Evolutionary conservation across 2,329 filamentous ascomycete genomes (phyloP), one percentile per base, ranked within the genome.

Genomic region (Clonostachys rhizophaga): DNA sequence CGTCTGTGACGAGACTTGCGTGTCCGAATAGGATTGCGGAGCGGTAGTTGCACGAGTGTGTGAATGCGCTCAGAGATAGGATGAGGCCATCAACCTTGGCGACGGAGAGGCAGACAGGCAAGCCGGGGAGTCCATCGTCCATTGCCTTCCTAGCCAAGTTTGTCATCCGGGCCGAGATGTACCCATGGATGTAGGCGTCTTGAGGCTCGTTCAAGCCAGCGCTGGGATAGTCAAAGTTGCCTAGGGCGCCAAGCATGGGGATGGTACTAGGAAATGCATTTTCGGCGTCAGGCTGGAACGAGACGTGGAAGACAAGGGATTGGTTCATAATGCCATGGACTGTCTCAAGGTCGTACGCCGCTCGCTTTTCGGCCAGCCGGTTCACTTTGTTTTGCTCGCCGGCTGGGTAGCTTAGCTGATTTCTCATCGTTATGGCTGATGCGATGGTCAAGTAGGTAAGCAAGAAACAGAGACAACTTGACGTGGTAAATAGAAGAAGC

Each of bases 241-340:
- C 87, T 76, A 94, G 86, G 56, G 88, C 83, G 45, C 88, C 89
- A 57, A 95, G 88, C 89, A 95, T 92, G 50, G 90, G 90, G 3
- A 95, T 75, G 46, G 86, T 84, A 45, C 81, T 79, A 5, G 89
- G 89, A 59, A 91, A 94, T 39, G 14, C 36, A 1, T 86, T 83
- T 45, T 83, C 79, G 41, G 73, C 67, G 1, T 76, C 70, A 6
- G 75, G 67, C 44, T 76, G 80, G 75, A 95, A 95, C 52, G 89
- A 90, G 57, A 95, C 84, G 67, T 95, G 86, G 14, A 94, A 75
- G 43, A 95, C 78, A 37, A 81, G 82, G 14, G 79, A 79, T 17
- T 74, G 73, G 66, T 92, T 91, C 66, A 95, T 72, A 58, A 95
- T 86, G 49, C 67, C 63, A 64, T 95, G 87, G 59, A 95, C 88